These are phyloP conservation scores for Erodium texanum DNA, from an alignment of 441 rosid genomes.

Conservation along the genomic window DNA sequence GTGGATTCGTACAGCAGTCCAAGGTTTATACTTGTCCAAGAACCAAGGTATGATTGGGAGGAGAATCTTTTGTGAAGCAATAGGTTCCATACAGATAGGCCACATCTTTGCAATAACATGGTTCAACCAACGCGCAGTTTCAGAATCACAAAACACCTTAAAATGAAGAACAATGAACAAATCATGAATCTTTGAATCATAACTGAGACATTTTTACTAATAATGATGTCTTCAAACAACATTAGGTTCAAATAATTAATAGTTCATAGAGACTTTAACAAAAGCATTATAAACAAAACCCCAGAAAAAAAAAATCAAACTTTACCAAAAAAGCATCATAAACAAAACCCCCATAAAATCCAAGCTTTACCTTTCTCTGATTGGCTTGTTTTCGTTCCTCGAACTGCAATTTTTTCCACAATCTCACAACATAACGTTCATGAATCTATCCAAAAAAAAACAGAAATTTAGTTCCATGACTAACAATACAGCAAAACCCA, in stretches of 20 bases:
- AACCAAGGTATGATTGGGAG: constrained; percentile 3
- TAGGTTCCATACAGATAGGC: constrained; percentile 4
- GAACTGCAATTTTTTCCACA: constrained; percentile 57
- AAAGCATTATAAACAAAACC: too few relatives aligned
- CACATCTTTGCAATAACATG: neutral
- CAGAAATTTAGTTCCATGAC: neutral
- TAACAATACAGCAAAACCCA: neutral
- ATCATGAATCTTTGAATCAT: constrained; percentile 5
- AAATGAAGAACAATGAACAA: constrained; percentile 13
- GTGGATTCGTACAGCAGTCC: neutral
- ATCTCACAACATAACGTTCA: constrained; percentile 52
- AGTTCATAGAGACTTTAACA: too few relatives aligned
- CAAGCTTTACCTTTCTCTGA: constrained; percentile 55
- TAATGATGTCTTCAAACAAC: too few relatives aligned
- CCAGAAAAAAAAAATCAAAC: too few relatives aligned
- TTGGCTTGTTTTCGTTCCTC: constrained; percentile 57
- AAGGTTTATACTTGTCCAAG: neutral
- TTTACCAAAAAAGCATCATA: neutral
- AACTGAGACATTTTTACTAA: too few relatives aligned
- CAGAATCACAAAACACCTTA: constrained; percentile 53
- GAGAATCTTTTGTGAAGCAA: neutral
- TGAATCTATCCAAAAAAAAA: constrained; percentile 61
- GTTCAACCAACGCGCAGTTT: neutral
- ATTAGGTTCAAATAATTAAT: too few relatives aligned
- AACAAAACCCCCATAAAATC: neutral